A percentile compares a stretch with the other conserved stretches of the same genome.
phyloP scores from a whole-genome alignment of 2,329 filamentous ascomycete species.

The Cercospora berteroae region DNA sequence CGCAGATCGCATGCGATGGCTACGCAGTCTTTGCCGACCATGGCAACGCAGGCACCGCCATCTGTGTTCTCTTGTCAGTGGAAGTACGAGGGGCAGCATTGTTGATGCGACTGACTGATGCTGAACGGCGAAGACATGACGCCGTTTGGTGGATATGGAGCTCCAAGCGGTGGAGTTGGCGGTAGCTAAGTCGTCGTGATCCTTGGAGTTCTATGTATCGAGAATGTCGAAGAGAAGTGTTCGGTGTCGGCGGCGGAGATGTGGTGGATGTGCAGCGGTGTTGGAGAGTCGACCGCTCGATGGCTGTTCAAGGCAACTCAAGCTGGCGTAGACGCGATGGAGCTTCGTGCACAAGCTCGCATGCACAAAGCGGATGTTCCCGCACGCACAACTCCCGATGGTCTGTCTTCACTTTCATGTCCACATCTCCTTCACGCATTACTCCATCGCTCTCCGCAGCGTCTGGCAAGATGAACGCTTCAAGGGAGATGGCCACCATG shows the following conservation, averaged over 20 bases:
- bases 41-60: slow-evolving; percentile 94
- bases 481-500: slow-evolving; percentile 40
- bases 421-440: slow-evolving; percentile 1
- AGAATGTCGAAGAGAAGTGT: neutral
- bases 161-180: neutral
- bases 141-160: slow-evolving; percentile 8
- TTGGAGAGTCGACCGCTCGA: neutral
- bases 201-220: neutral
- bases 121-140: slow-evolving; percentile 83
- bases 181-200: neutral
- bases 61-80: slow-evolving; percentile 44
- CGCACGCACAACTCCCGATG: slow-evolving; percentile 11
- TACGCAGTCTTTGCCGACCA: slow-evolving; percentile 99
- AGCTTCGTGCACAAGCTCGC: slow-evolving; percentile 9
- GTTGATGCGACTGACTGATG: slow-evolving; percentile 68
- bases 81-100: neutral
- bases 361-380: slow-evolving; percentile 13
- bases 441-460: neutral
- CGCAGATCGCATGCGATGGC: slow-evolving; percentile 99
- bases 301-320: slow-evolving; percentile 14
- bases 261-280: slow-evolving; percentile 2
- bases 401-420: slow-evolving; percentile 6
- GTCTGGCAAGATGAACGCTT: slow-evolving; percentile 17
- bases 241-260: slow-evolving; percentile 5
- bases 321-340: slow-evolving; percentile 9